Evolutionary conservation across 805 yeast species (phyloP), one percentile per base, ranked within the genome.

Genomic region (Ascoidea tarda): DNA sequence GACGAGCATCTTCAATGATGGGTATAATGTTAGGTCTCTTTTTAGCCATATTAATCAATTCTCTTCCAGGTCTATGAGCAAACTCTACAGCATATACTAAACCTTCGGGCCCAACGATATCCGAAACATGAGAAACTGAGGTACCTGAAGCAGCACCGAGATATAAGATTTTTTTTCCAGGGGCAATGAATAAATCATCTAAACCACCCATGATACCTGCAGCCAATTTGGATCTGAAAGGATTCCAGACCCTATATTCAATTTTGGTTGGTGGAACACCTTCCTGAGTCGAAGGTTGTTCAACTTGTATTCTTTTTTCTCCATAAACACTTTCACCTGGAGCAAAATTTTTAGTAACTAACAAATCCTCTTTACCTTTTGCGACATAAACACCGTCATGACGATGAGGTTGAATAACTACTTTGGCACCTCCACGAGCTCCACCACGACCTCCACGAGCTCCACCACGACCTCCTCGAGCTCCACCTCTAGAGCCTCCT

Each of bases 141-240:
- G 99, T 93, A 78, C 99, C 99, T 53, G 96, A 88, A 63, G 99
- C 99, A 65, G 99, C 99, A 81, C 99, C 99, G 66, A 93, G 74
- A 72, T 93, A 93, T 59, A 93, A 77, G 52, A 93, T 98, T 77
- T 93, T 93, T 76, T 87, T 88, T 68, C 99, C 99, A 66, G 99
- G 99, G 54, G 87, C 95, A 72, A 93, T 86, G 77, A 89, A 95
- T 63, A 93, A 74, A 75, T 93, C 97, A 69, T 91, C 99, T 62
- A 93, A 75, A 85, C 99, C 99, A 75, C 99, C 99, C 88, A 93
- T 87, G 62, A 93, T 87, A 86, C 99, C 99, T 58, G 99, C 99
- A 69, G 99, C 99, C 76, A 93, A 78, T 81, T 93, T 93, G 55
- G 98, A 91, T 83, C 99, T 86, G 86, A 93, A 93, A 59, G 99